These are phyloP conservation scores for Aspergillus neoniger DNA, from an alignment of 2,329 filamentous ascomycete genomes.

Conservation along the genomic window DNA sequence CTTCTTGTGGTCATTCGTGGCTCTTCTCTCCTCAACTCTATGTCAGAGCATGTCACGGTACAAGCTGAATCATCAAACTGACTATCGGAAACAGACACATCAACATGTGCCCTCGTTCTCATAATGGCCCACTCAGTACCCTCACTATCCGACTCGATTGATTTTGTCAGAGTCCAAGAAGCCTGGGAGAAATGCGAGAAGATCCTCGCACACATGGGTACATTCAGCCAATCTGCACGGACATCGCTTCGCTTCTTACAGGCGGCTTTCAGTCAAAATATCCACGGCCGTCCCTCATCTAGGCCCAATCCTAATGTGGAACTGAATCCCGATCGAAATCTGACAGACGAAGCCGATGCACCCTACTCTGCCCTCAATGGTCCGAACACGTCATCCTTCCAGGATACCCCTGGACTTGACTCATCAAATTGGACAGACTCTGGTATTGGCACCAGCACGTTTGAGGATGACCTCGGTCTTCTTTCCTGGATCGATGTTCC, in stretches of 20 bases:
- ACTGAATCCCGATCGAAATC: not conserved
- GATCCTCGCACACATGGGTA: constrained; percentile 30
- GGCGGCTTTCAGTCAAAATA: constrained; percentile 7
- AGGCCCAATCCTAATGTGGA: not conserved
- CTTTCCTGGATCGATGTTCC: not conserved
- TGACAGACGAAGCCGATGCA: not conserved
- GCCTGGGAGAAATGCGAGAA: constrained; percentile 33
- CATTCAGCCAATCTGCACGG: constrained; percentile 31
- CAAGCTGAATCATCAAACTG: not conserved
- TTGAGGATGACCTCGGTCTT: not conserved
- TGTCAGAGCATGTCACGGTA: not conserved
- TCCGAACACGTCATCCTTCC: not conserved
- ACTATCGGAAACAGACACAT: constrained; percentile 27
- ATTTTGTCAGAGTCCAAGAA: constrained; percentile 20
- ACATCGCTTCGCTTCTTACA: constrained; percentile 35
- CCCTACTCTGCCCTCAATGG: not conserved
- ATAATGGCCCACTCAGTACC: constrained; percentile 33
- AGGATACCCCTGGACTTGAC: not conserved
- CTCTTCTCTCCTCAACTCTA: too few species aligned
- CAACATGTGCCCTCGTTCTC: constrained; percentile 34
- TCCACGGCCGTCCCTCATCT: not conserved
- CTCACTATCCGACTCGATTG: constrained; percentile 24
- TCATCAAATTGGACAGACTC: not conserved
- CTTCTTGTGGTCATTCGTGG: too few species aligned
- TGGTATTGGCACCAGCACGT: not conserved